Base-by-base conservation (phyloP, 352 stramenopile species). In the Phytophthora megakarya region DNA sequence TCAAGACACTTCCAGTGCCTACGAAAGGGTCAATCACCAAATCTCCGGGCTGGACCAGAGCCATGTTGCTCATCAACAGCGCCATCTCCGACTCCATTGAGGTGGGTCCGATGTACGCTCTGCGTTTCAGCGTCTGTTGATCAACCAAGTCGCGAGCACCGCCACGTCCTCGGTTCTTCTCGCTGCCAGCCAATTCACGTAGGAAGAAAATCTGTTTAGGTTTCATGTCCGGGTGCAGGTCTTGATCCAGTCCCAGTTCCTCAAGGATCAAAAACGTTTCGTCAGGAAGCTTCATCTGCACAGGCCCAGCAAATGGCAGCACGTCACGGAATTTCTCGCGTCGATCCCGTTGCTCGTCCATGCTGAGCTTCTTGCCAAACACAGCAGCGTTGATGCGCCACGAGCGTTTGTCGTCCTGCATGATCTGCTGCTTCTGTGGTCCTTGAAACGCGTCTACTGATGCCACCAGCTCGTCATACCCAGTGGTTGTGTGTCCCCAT, bases 1-100 rank as follows among this genome's bases (percentile, higher is more conserved):
- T 88, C 21, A 99, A 78, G 45, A 99, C 97, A n/a, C 86, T 97
- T 3, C 96, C 97, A 10, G 97, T 99, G 30, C 97, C 97, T 5
- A 98, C 96, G 73, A 99, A 99, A 18, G 96, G 97, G 81, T 99
- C 97, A 61, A 98, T 95, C 7, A 97, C 90, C 22, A 97, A 65
- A 30, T 92, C 85, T 25, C 80, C 72, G 5, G 67, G 67, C 55
- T 78, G 73, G n/a, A 91, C 80, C 18, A 93, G 67, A 35, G 79
- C 85, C 81, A 91, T 92, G 58, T 93, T 93, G 65, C 65, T 92
- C 97, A 99, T 99, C 44, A 99, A 80, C 62, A 99, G 81, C 33
- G 92, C 92, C 56, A 99, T 91, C 67, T 99, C 96, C 32, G 91
- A 95, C 76, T 99, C 97, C 92, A 99, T 98, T 25, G 89, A 98